Base-by-base conservation (phyloP, 805 yeast genomes). In the Candida silvatica region DNA sequence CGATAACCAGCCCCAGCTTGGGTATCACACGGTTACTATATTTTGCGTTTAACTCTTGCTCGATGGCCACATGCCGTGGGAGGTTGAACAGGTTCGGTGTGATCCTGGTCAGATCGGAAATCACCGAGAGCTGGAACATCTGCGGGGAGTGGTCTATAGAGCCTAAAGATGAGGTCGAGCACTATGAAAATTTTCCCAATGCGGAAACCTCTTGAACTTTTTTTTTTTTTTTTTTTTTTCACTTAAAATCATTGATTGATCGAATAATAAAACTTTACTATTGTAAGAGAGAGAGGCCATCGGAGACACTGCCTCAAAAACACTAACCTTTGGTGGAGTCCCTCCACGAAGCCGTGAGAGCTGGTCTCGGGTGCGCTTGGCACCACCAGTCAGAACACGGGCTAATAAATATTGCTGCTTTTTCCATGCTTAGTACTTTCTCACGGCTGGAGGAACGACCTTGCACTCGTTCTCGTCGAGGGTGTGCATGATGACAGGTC, bases 391-490 rank as follows among this genome's bases (percentile, higher is more conserved):
- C n/a, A n/a, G n/a, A n/a, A n/a, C n/a, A n/a, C n/a, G n/a, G n/a
- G n/a, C n/a, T n/a, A n/a, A n/a, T n/a, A n/a, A n/a, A n/a, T n/a
- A 16, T 26, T 25, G 7, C 15, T 23, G 31, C 20, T 16, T n/a
- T 14, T n/a, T n/a, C n/a, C 35, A 11, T 16, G 19, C 18, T 39
- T 78, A 90, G 63, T 90, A 90, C 43, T 86, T 87, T 76, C 98
- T 90, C 66, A 82, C 79, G 39, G 94, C 92, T 40, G 97, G 97
- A 47, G 97, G 97, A 44, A 90, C 96, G 33, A 95, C 70, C 65
- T 86, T 83, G 74, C 96, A 87, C 64, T 90, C 97, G 44, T 63
- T 67, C 64, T 77, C 94, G 64, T 92, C 96, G 62, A 90, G 74
- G 29, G 98, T 90, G 41, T 77, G 69, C 48, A 69, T 67, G 52